Base-by-base conservation (phyloP, 1,139 yeast species). In the Protomyces arabidopsidicola region DNA sequence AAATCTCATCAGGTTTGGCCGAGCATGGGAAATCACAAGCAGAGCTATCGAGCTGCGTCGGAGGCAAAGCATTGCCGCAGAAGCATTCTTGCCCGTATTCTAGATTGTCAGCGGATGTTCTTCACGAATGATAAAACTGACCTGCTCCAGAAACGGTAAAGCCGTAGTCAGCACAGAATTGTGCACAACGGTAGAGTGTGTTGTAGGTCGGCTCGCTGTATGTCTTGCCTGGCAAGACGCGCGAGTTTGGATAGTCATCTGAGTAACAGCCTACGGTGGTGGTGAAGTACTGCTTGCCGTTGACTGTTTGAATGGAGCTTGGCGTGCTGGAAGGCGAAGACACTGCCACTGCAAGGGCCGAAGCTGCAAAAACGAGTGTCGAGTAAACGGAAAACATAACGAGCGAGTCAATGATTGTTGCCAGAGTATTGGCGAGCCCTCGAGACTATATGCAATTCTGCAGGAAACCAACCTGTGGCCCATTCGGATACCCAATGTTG, bases 11-110 rank as follows among this genome's bases (percentile, higher is more conserved):
- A 12, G 16, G 14, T 12, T 57, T 53, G 24, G 48, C 61, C 16
- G 61, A 48, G 27, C 61, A 57, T 12, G 61, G 24, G 31, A 50
- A 31, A 55, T 50, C 38, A 36, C 61, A 57, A 12, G n/a, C 50
- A 12, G 55, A 42, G 22, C 18, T 20, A 24, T n/a, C 22, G 5
- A 42, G 22, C 48, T 42, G 16, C 12, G 18, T 18, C 4, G 48
- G 48, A 16, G 48, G 48, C 48, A 42, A 20, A 5, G 20, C 6
- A n/a, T 34, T 45, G 54, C 53, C 39, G 18, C 59, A 55, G 55
- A 10, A 57, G 35, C 61, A 57, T 50, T 57, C 61, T 20, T 22
- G 27, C 34, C 24, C 34, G 61, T 35, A 57, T 38, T 57, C 61
- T 42, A 9, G 6, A 3, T 9, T 14, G 48, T 36, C 16, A 36